Evolutionary conservation across 164 flowering plant species (phyloP).

Genomic region (Litsea cubeba): DNA sequence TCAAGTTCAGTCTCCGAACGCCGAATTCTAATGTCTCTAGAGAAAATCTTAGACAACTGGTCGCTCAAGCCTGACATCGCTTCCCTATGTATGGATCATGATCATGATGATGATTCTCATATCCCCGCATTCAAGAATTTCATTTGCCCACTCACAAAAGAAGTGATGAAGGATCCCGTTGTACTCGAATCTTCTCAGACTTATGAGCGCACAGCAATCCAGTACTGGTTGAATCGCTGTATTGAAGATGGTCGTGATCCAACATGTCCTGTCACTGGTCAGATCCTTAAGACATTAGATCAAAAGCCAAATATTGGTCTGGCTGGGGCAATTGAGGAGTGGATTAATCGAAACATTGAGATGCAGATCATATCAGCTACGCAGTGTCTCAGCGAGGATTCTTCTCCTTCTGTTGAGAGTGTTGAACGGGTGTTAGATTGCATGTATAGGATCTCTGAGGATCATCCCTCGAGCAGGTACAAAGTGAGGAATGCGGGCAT

Average conservation of each 20-base stretch:
- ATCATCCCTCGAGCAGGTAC: constrained; percentile 41
- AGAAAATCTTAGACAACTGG: constrained; percentile 37
- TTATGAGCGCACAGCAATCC: constrained; percentile 50
- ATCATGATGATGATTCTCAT: constrained; percentile 40
- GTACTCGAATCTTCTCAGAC: constrained; percentile 50
- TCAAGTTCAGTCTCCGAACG: constrained; percentile 33
- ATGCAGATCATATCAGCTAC: constrained; percentile 32
- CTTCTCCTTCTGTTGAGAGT: constrained; percentile 23
- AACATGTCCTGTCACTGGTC: constrained; percentile 63
- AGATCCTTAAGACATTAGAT: constrained; percentile 41
- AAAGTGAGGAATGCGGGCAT: constrained; percentile 44
- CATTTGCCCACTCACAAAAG: constrained; percentile 60
- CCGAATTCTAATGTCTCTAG: constrained; percentile 35
- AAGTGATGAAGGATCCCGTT: constrained; percentile 63
- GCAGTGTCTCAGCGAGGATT: constrained; percentile 32
- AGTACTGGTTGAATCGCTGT: constrained; percentile 54
- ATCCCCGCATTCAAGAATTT: constrained; percentile 51
- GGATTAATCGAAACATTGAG: constrained; percentile 50
- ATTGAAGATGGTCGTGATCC: constrained; percentile 55
- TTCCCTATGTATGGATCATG: constrained; percentile 18
- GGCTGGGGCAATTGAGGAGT: constrained; percentile 60
- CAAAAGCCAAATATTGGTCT: constrained; percentile 52
- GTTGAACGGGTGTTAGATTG: constrained; percentile 34
- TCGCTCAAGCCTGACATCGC: constrained; percentile 21
- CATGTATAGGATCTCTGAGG: constrained; percentile 43